Percentiles rank a stretch among this genome's conserved stretches.
Conservation (phyloP, 345 rosid species). For the Melaleuca quinquenervia region DNA sequence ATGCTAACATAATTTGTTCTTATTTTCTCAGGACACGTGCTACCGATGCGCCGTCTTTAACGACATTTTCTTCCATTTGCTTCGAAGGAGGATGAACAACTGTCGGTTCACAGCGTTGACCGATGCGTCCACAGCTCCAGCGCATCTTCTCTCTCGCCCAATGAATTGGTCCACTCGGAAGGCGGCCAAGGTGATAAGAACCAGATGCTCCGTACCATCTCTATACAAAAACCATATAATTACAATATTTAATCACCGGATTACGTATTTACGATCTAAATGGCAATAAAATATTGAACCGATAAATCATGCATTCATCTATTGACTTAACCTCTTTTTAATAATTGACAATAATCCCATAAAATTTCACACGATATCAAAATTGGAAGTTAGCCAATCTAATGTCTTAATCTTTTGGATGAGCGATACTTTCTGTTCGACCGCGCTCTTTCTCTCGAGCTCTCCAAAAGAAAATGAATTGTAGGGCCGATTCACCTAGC, state of each 20-base stretch:
- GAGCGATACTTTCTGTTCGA: too few species aligned
- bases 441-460: not conserved
- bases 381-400: too few species aligned
- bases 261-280: not conserved
- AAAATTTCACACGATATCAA: too few species aligned
- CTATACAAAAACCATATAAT: not conserved
- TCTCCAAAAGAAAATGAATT: not conserved
- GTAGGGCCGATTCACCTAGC: not conserved
- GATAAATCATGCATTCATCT: too few species aligned
- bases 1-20: accelerated
- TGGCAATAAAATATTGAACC: too few species aligned
- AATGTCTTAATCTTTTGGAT: too few species aligned
- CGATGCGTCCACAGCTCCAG: not conserved
- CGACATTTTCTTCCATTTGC: not conserved
- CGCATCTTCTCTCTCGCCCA: not conserved
- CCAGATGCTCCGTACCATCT: not conserved
- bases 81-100: not conserved
- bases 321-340: too few species aligned
- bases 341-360: too few species aligned
- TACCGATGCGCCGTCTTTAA: accelerated
- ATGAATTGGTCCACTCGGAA: not conserved
- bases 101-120: not conserved
- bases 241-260: not conserved
- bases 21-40: accelerated
- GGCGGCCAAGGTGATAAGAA: not conserved